Conservation (phyloP, 2,329 filamentous ascomycete species). For the Leptographium procerum region DNA sequence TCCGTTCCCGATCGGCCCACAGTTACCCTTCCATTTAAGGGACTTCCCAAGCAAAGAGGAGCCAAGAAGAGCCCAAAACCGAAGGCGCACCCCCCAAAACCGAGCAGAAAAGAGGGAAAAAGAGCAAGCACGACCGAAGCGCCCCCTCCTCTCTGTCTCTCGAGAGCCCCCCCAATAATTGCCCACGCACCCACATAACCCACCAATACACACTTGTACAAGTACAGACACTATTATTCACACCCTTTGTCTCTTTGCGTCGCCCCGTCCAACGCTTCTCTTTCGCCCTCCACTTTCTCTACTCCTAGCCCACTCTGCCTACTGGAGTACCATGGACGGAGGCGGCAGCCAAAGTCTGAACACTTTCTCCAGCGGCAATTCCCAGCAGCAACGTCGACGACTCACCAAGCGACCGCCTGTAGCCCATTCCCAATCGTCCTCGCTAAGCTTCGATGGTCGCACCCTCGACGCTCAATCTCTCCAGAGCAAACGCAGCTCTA, state of each 20-base stretch:
- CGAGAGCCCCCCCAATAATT: neutral
- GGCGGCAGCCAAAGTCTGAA: conserved; percentile 21
- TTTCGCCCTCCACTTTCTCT: neutral
- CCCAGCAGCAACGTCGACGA: conserved; percentile 40
- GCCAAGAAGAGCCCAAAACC: neutral
- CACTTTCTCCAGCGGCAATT: conserved; percentile 32
- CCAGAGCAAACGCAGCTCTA: conserved; percentile 52
- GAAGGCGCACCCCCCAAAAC: neutral
- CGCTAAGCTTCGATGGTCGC: conserved; percentile 39
- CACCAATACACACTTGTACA: neutral
- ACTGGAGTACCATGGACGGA: conserved; percentile 31
- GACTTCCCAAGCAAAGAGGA: neutral
- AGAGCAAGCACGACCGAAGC: neutral
- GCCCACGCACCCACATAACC: neutral
- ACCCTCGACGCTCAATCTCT: conserved; percentile 43
- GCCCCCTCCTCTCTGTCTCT: neutral
- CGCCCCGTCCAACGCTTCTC: neutral
- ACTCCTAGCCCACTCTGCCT: conserved; percentile 4
- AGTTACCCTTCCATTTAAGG: conserved; percentile 12
- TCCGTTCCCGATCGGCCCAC: conserved; percentile 12
- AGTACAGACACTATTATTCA: neutral
- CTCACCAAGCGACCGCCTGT: conserved; percentile 52
- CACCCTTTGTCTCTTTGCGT: neutral
- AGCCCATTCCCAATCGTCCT: conserved; percentile 34
- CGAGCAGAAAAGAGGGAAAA: neutral